Evolutionary conservation across 257 asterid genomes (phyloP).

Genomic region (Datura wrightii): DNA sequence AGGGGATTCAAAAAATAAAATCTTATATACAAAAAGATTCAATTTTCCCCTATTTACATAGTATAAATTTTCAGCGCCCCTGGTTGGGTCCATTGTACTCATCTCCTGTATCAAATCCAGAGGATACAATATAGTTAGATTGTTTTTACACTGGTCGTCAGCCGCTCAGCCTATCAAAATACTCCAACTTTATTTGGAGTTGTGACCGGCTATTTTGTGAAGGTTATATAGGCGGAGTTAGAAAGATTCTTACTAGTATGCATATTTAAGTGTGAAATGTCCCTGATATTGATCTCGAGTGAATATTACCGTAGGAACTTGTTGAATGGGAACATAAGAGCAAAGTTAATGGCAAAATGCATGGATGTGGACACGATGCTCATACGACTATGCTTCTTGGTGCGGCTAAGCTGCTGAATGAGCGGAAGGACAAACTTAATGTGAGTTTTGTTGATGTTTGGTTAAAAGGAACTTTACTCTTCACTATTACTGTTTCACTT

Average conservation of each 20-base stretch:
- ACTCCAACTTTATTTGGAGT: not conserved
- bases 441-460: slow-evolving; percentile 45
- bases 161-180: not conserved
- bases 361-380: slow-evolving; percentile 96
- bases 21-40: not conserved
- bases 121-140: not conserved
- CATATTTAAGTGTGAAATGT: not conserved
- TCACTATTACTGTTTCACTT: not conserved
- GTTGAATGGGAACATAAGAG: slow-evolving; percentile 96
- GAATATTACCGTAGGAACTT: slow-evolving; percentile 56
- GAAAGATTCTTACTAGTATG: not conserved
- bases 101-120: not conserved
- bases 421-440: slow-evolving; percentile 67
- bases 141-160: not conserved
- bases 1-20: not conserved
- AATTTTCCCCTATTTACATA: not conserved
- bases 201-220: not conserved
- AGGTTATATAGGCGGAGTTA: not conserved
- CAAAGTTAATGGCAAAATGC: slow-evolving; percentile 82
- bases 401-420: slow-evolving; percentile 81
- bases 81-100: not conserved
- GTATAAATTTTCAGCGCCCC: not conserved
- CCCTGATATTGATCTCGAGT: not conserved
- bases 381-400: slow-evolving; percentile 95
- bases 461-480: not conserved